Evolutionary conservation across 768 basidiomycete genomes (phyloP), one percentile per base, ranked within the genome.

Genomic region (Pulveroboletus sp.): DNA sequence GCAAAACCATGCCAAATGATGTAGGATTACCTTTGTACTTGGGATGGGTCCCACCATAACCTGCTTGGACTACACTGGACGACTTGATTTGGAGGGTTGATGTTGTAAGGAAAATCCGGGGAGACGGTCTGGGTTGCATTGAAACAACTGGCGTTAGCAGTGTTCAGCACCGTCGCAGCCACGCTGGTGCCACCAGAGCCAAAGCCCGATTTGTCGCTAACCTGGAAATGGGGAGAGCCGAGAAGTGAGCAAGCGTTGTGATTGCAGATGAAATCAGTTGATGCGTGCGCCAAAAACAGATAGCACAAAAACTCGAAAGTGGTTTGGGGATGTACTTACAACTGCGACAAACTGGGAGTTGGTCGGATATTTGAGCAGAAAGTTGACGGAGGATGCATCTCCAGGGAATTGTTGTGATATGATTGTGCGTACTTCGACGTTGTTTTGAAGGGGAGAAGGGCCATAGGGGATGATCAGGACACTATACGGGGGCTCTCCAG

Each of bases 101-200:
- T 77, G 38, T 74, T 78, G 65, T 82, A 88, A 8, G 73, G 68
- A 59, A 85, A 89, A 3, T 68, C 61, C 0, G 83, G 80, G 7
- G 69, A 53, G 19, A 85, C 80, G 19, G 60, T 70, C 17, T 63
- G 49, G 5, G 68, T 71, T 8, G 79, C 23, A 51, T 86, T 71
- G 58, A 81, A 89, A 65, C 89, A 91, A 46, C 75, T 76, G 11
- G 73, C 53, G 60, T 85, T 79, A 37, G 65, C 67, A 1, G 79
- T 83, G 10, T 59, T 40, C 23, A 64, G 62, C 24, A 89, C 86
- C 52, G 71, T 73, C 2, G 79, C 82, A 2, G 80, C 77, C 4
- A 79, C 80, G 49, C 83, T 89, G 1, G 89, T 88, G 4, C 89
- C 89, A 6, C 89, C 89, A 0, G 81, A 71, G 6, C 83, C 88